phyloP scores from a whole-genome alignment of 768 basidiomycete species.

The Crepidotus variabilis region DNA sequence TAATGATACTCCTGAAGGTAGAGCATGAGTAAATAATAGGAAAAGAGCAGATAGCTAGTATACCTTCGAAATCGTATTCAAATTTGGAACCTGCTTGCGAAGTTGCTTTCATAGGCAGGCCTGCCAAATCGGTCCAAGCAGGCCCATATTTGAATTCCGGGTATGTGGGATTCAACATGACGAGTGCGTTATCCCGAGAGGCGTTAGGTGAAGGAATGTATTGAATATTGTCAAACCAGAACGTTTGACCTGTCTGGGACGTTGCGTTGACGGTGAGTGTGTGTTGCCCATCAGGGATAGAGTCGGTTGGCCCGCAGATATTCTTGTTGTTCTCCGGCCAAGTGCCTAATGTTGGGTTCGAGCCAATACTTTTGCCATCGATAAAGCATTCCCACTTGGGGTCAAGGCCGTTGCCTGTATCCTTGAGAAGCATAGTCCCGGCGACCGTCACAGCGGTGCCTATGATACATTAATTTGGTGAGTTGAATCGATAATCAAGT shows the following conservation, averaged over 20 bases:
- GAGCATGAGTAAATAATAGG: neutral
- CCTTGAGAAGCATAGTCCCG: conserved; percentile 8
- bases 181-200: neutral
- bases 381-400: conserved; percentile 15
- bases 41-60: neutral
- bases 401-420: conserved; percentile 1
- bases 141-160: neutral
- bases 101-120: neutral
- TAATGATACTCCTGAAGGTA: neutral
- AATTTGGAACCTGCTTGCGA: neutral
- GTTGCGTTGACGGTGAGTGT: conserved; percentile 21
- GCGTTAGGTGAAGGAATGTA: conserved; percentile 19
- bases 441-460: conserved; percentile 8
- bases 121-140: neutral
- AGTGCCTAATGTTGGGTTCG: neutral
- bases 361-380: conserved; percentile 7
- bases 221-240: conserved; percentile 25
- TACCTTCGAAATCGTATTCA: neutral
- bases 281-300: conserved; percentile 21
- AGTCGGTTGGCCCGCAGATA: conserved; percentile 13
- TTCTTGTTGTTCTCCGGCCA: conserved; percentile 20
- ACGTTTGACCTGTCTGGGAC: conserved; percentile 18
- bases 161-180: neutral
- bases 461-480: neutral
- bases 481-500: neutral